Evolutionary conservation across 371 early-diverging fungal genomes (phyloP).

Genomic region (Mucor mucedo): DNA sequence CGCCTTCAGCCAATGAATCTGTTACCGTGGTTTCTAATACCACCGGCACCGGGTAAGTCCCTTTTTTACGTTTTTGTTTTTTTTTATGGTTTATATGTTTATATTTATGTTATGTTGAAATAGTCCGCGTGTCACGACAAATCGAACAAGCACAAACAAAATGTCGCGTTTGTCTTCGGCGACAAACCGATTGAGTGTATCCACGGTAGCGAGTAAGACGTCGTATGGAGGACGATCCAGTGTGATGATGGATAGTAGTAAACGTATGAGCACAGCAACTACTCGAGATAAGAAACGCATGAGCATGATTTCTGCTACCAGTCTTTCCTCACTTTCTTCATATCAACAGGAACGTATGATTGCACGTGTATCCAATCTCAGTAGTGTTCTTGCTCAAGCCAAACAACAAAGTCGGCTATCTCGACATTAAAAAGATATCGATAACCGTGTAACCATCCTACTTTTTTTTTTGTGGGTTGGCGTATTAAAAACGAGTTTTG

Average conservation of each 20-base stretch:
- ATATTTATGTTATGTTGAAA: background rate
- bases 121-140: conserved; percentile 1
- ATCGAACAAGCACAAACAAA: conserved; percentile 4
- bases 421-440: background rate
- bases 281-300: conserved; percentile 40
- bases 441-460: too few species aligned
- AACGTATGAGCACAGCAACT: conserved; percentile 26
- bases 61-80: background rate
- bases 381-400: conserved; percentile 32
- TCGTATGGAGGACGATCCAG: background rate
- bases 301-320: conserved; percentile 46
- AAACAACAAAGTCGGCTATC: background rate
- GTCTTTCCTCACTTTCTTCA: conserved; percentile 52
- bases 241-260: background rate
- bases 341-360: conserved; percentile 57
- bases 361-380: conserved; percentile 42
- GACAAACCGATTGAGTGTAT: conserved; percentile 17
- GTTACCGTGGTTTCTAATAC: background rate
- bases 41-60: conserved; percentile 16
- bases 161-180: conserved; percentile 24
- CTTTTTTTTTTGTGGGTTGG: too few species aligned
- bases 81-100: background rate
- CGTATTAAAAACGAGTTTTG: too few species aligned
- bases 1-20: background rate
- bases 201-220: conserved; percentile 18